Base-by-base conservation (phyloP, 2,329 filamentous ascomycete species). In the Allantophomopsis lycopodina region DNA sequence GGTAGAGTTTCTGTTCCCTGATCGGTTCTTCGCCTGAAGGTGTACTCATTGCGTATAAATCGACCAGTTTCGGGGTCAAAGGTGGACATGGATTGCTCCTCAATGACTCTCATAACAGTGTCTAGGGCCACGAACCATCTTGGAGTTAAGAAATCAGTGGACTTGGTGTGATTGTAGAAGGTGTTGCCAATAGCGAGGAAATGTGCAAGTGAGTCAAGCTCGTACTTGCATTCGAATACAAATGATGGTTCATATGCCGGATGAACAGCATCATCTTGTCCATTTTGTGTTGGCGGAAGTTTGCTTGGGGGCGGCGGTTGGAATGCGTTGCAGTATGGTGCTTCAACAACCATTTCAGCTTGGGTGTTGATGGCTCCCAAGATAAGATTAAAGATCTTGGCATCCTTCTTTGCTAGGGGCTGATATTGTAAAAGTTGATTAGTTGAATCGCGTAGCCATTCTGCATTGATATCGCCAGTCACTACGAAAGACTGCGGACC, bases 221-320 rank as follows among this genome's bases (percentile, higher is more conserved):
- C 91, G 60, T 96, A 98, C 62, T 98, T 98, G 73, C 91, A 98
- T 61, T 98, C 91, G 48, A 95, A 98, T 3, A 98, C 91, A 37
- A 79, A 73, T 0, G 69, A 74, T 0, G 81, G 81, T 53, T 96
- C 87, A 55, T 94, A 96, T 1, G 69, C 68, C 1, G 91, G 91
- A 51, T 94, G 86, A 0, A 98, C 91, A 7, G 57, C 61, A 54
- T 98, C 91, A 15, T 80, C 73, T 56, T 94, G 84, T 3, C 84
- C 84, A 52, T 89, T 94, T 50, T 73, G 71, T 13, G 78, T 79
- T 5, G 80, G 66, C 3, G 69, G 62, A 1, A 96, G 68, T 13
- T 80, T 75, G 46, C 85, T 88, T 6, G 87, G 84, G 2, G 84
- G 80, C 1, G 91, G 91, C 4, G 91, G 89, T 57, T 98, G 91